Evolutionary conservation across 2,329 filamentous ascomycete species (phyloP).

Genomic region (Thelonectria blattea): DNA sequence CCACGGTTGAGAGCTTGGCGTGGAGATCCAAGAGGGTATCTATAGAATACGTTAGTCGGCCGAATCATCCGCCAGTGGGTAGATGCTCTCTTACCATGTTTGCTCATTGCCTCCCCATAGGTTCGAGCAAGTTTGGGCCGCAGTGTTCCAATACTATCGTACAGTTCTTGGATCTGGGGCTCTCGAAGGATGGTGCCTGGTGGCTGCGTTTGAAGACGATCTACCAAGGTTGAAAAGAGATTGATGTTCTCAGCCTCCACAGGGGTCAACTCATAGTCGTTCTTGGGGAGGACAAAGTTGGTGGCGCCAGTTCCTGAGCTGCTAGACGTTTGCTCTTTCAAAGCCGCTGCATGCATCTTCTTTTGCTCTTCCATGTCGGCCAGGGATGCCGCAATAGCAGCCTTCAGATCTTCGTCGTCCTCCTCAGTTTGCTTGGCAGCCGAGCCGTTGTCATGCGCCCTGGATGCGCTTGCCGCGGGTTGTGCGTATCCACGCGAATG

Average conservation of each 20-base stretch:
- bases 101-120: constrained; percentile 99
- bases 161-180: constrained; percentile 96
- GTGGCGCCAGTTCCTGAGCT: constrained; percentile 47
- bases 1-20: constrained; percentile 92
- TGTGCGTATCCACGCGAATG: constrained; percentile 76
- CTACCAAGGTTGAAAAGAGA: constrained; percentile 90
- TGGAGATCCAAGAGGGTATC: constrained; percentile 94
- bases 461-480: constrained; percentile 51
- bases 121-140: constrained; percentile 93
- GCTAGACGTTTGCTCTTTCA: constrained; percentile 77
- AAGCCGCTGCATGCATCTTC: constrained; percentile 80
- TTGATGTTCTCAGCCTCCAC: constrained; percentile 98
- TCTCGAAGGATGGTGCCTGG: constrained; percentile 96
- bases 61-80: not conserved
- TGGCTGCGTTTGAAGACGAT: constrained; percentile 91
- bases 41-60: constrained; percentile 44
- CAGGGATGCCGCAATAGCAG: constrained; percentile 92
- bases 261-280: constrained; percentile 91
- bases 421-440: constrained; percentile 68
- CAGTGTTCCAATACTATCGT: constrained; percentile 93
- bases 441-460: constrained; percentile 44
- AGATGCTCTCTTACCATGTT: constrained; percentile 72
- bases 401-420: constrained; percentile 90
- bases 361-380: constrained; percentile 99
- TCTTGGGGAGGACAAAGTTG: constrained; percentile 72